These are phyloP conservation scores for Begonia loranthoides DNA, from an alignment of 306 rosid species.

Conservation along the genomic window DNA sequence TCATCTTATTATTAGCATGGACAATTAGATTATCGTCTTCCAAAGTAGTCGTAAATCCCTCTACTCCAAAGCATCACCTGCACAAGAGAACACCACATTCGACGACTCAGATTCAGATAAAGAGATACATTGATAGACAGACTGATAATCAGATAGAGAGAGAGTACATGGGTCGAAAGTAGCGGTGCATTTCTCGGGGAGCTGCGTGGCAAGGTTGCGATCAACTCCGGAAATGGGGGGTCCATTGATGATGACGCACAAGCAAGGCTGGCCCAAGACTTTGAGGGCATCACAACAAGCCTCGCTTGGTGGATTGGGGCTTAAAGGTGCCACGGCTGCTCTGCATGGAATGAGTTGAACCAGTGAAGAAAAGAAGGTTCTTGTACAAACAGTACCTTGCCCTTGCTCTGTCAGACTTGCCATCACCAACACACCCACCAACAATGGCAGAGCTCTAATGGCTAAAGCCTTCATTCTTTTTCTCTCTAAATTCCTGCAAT, in stretches of 20 bases:
- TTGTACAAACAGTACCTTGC: slow-evolving; percentile 30
- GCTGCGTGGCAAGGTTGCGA: slow-evolving; percentile 65
- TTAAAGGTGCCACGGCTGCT: slow-evolving; percentile 67
- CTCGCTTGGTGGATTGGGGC: slow-evolving; percentile 23
- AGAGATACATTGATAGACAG: neutral
- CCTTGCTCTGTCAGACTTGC: slow-evolving; percentile 23
- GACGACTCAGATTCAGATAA: neutral
- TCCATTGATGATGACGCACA: slow-evolving; percentile 12
- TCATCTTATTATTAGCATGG: neutral
- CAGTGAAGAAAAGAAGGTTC: slow-evolving; percentile 63
- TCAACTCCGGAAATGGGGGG: slow-evolving; percentile 40
- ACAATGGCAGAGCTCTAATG: slow-evolving; percentile 27
- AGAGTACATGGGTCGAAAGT: slow-evolving; percentile 62
- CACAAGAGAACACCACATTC: slow-evolving; percentile 6
- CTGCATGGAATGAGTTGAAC: slow-evolving; percentile 85
- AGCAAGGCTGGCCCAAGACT: slow-evolving; percentile 10
- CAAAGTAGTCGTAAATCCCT: neutral
- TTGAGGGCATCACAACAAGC: slow-evolving; percentile 8
- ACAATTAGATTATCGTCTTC: neutral
- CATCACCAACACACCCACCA: slow-evolving; percentile 17
- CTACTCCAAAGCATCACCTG: slow-evolving; percentile 50
- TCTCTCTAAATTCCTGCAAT: neutral
- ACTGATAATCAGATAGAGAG: neutral
- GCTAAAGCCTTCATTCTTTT: neutral
- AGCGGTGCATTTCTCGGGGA: slow-evolving; percentile 56